These are phyloP conservation scores for Eutrema japonicum DNA, from an alignment of 345 rosid species.

Conservation along the genomic window DNA sequence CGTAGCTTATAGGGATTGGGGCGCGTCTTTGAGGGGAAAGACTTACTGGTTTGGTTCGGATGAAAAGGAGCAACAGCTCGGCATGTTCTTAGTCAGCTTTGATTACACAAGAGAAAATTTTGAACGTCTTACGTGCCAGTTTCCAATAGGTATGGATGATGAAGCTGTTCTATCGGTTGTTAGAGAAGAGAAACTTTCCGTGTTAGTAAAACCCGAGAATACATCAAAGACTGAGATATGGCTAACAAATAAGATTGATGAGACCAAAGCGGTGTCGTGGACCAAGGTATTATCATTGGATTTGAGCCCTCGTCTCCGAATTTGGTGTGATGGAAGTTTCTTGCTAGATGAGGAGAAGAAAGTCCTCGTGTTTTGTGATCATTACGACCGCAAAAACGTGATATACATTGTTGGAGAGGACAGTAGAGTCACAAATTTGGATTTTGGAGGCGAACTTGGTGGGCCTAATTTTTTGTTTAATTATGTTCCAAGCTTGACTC, in stretches of 20 bases:
- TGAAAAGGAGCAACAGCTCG: neutral
- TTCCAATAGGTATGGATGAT: neutral
- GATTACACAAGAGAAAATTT: neutral
- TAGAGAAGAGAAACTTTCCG: neutral
- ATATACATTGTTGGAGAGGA: neutral
- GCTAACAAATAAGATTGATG: neutral
- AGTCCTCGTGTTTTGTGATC: neutral
- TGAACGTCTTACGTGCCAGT: neutral
- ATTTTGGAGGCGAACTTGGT: neutral
- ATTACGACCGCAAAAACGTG: neutral
- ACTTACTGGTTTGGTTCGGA: neutral
- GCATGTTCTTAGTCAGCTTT: neutral
- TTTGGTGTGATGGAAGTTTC: neutral
- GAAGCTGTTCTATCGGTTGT: neutral
- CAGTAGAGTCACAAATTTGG: neutral
- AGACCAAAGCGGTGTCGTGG: neutral
- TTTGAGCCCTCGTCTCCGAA: neutral
- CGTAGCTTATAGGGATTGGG: fast-evolving
- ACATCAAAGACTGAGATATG: neutral
- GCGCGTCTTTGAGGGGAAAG: neutral
- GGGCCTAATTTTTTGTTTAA: neutral
- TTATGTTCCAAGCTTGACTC: neutral
- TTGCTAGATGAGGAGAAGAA: neutral
- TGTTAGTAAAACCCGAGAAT: neutral
- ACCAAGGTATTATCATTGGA: neutral